phyloP scores from a whole-genome alignment of 2,329 filamentous ascomycete genomes.

The Bipolaris sorokiniana region DNA sequence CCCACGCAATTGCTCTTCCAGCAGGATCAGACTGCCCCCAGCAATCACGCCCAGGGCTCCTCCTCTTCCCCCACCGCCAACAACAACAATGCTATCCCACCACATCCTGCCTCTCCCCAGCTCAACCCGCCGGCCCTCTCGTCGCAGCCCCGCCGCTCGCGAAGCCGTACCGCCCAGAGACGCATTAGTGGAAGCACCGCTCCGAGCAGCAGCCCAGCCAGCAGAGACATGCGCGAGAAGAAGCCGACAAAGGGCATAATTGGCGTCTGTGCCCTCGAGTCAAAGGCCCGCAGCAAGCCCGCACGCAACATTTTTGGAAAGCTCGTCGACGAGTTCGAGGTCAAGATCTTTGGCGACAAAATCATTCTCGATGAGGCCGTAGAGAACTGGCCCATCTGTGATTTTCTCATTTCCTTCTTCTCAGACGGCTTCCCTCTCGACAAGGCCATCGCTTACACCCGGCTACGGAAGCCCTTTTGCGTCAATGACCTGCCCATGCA shows the following conservation, averaged over 20 bases:
- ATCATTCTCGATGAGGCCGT: slow-evolving; percentile 96
- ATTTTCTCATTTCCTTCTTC: slow-evolving; percentile 98
- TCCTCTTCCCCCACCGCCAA: not conserved
- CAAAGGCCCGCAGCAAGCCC: slow-evolving; percentile 95
- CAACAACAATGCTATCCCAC: slow-evolving; percentile 2
- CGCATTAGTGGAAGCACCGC: slow-evolving; percentile 81
- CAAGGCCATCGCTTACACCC: slow-evolving; percentile 95
- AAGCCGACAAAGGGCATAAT: slow-evolving; percentile 67
- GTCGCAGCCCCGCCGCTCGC: slow-evolving; percentile 39
- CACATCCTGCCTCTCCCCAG: slow-evolving; percentile 27
- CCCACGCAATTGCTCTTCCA: slow-evolving; percentile 47
- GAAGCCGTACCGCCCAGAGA: slow-evolving; percentile 64
- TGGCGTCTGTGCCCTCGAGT: slow-evolving; percentile 92
- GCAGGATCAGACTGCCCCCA: slow-evolving; percentile 32
- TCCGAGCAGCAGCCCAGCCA: slow-evolving; percentile 81
- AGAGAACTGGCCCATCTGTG: slow-evolving; percentile 94
- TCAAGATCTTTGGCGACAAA: slow-evolving; percentile 98
- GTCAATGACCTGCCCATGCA: slow-evolving; percentile 99
- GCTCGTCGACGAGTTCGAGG: slow-evolving; percentile 92
- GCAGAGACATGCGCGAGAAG: slow-evolving; percentile 62
- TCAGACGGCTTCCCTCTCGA: slow-evolving; percentile 96
- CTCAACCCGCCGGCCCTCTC: slow-evolving; percentile 22
- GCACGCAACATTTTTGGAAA: slow-evolving; percentile 95
- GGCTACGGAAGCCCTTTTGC: slow-evolving; percentile 91
- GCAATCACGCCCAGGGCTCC: slow-evolving; percentile 16